phyloP scores from a whole-genome alignment of 2,329 filamentous ascomycete genomes.

The Metarhizium rileyi region DNA sequence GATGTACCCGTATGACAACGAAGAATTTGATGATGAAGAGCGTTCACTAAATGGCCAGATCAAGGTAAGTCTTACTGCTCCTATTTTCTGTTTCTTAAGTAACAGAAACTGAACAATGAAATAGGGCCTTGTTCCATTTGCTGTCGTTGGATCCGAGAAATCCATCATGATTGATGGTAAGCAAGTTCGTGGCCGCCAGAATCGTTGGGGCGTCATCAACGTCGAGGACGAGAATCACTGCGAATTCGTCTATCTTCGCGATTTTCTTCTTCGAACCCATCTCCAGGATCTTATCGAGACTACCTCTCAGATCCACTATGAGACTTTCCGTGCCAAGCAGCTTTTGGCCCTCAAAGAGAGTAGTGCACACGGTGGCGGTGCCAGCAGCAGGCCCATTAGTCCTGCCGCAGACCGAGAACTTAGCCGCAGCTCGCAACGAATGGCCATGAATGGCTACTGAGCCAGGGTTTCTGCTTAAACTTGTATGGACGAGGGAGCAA shows the following conservation, averaged over 20 bases:
- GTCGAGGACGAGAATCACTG: conserved; percentile 99
- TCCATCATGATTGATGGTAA: conserved; percentile 95
- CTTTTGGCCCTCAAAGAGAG: conserved; percentile 96
- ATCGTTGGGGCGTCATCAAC: conserved; percentile 99
- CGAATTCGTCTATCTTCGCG: conserved; percentile 96
- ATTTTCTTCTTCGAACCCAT: conserved; percentile 97
- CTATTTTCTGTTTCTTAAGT: neutral
- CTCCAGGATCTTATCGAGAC: conserved; percentile 98
- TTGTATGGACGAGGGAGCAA: conserved; percentile 22
- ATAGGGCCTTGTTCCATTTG: conserved; percentile 89
- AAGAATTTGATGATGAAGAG: conserved; percentile 97
- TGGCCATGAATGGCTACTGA: conserved; percentile 99
- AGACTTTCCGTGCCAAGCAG: conserved; percentile 99
- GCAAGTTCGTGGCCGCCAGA: conserved; percentile 94
- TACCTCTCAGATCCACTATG: conserved; percentile 99
- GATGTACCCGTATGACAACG: conserved; percentile 99
- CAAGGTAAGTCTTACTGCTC: conserved; percentile 54
- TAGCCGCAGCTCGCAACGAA: conserved; percentile 92
- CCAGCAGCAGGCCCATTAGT: conserved; percentile 81
- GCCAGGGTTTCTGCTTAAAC: conserved; percentile 18
- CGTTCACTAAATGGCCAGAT: conserved; percentile 87
- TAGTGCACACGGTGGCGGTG: conserved; percentile 70
- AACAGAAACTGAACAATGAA: conserved; percentile 3
- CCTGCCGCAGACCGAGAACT: conserved; percentile 90
- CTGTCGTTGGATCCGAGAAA: conserved; percentile 96